Evolutionary conservation across 2,329 filamentous ascomycete genomes (phyloP), one percentile per base, ranked within the genome.

Genomic region (Fusarium drepaniforme): DNA sequence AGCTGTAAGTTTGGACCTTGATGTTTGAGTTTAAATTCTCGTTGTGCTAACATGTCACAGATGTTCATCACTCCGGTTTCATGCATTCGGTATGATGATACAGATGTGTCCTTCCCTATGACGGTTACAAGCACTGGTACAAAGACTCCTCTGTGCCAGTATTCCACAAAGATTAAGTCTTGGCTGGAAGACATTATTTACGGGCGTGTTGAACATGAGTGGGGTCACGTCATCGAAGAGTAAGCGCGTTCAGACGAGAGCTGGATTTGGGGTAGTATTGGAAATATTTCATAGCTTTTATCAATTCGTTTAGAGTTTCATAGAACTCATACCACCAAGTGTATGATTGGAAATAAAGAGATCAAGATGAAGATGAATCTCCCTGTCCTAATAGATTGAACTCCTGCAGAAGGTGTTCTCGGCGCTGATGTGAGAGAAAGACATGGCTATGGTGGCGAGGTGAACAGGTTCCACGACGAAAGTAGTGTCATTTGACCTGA

Each of bases 401-500:
- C 28, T 30, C 28, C 8, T 30, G 8, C 3, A 30, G 28, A 30
- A 30, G 28, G 9, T 30, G 28, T 30, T 30, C 30, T 30, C 30
- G 30, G 30, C 30, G 30, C 30, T 11, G 11, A 30, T 30, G 3
- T 30, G 30, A 30, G 9, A 30, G 30, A 11, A 30, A 30, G 30
- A 30, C 3, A 3, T 30, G 3, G 38, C 18, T 3, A 42, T 13
- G 11, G 12, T n/a, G 9, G 9, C 8, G 9, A 12, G n/a, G 9
- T 42, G 1, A 42, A n/a, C 6, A 0, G 1, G 5, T 13, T 11
- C 5, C 9, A 21, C 6, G 9, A 42, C 1, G 5, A 6, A 3
- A 21, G 40, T 5, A 21, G 40, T 12, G n/a, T 21, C 11, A 12
- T 42, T 7, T 42, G 40, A 21, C 13, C 11, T 13, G n/a, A 3